Evolutionary conservation across 345 rosid genomes (phyloP).

Genomic region (Excoecaria cochinchinensis): DNA sequence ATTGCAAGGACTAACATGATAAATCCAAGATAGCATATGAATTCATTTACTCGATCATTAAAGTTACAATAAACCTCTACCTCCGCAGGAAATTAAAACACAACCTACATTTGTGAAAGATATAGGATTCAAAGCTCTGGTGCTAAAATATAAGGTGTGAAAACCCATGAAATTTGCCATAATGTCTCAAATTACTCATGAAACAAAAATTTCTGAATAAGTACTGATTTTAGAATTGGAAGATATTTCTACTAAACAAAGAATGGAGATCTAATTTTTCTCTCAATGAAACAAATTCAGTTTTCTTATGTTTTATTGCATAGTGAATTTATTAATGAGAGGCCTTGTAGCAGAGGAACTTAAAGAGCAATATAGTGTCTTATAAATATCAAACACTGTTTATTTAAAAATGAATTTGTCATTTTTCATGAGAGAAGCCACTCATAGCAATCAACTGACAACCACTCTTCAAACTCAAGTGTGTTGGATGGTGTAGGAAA

Average conservation of each 20-base stretch:
- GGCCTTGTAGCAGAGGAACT: neutral
- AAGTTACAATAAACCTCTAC: neutral
- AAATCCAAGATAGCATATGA: neutral
- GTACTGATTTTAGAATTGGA: neutral
- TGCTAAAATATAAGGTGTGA: neutral
- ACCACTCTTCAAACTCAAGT: neutral
- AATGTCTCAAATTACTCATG: neutral
- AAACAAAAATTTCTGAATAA: neutral
- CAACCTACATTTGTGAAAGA: neutral
- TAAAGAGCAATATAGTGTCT: neutral
- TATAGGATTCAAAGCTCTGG: neutral
- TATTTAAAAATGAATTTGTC: neutral
- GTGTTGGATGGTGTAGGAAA: too few species aligned
- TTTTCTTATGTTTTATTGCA: neutral
- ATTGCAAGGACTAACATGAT: neutral
- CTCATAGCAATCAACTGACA: neutral
- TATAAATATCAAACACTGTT: neutral
- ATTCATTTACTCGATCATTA: neutral
- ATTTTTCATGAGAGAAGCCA: neutral
- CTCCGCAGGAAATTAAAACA: neutral
- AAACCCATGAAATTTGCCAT: neutral
- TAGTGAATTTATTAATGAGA: neutral
- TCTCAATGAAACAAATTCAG: neutral
- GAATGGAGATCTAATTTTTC: neutral
- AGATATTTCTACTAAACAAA: neutral